Conservation (phyloP, 495 filamentous ascomycete species). For the Haplographium delicatum region DNA sequence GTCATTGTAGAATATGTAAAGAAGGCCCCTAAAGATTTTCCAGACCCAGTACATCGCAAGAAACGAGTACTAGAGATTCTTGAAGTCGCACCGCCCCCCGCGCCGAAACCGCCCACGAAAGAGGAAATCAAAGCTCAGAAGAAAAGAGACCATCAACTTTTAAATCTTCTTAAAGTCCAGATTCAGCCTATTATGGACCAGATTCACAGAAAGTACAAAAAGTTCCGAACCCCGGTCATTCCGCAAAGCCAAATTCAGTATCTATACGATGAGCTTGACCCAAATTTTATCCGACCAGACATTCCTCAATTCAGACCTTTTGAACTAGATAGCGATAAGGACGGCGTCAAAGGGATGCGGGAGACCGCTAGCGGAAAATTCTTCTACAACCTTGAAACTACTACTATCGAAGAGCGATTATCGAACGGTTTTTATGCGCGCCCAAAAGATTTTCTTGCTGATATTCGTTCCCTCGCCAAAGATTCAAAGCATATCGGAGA, state of each 20-base stretch:
- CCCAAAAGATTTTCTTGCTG: conserved; percentile 77
- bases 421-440: conserved; percentile 94
- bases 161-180: conserved; percentile 80
- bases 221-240: conserved; percentile 75
- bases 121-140: conserved; percentile 76
- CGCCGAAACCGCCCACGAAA: conserved; percentile 57
- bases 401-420: conserved; percentile 86
- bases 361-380: conserved; percentile 71
- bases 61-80: conserved; percentile 74
- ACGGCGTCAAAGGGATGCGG: conserved; percentile 65
- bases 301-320: conserved; percentile 61
- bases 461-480: conserved; percentile 75
- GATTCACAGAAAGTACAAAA: conserved; percentile 76
- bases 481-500: conserved; percentile 75
- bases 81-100: conserved; percentile 64
- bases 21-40: conserved; percentile 77
- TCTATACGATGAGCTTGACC: conserved; percentile 75
- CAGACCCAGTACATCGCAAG: conserved; percentile 77
- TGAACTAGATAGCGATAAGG: conserved; percentile 65
- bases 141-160: conserved; percentile 67
- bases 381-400: conserved; percentile 92
- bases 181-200: conserved; percentile 95
- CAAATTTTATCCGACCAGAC: conserved; percentile 74
- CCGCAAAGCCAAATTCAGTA: conserved; percentile 67
- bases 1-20: conserved; percentile 66